These are phyloP conservation scores for Goniomonas avonlea DNA, from an alignment of 78 protist species.

Conservation along the genomic window DNA sequence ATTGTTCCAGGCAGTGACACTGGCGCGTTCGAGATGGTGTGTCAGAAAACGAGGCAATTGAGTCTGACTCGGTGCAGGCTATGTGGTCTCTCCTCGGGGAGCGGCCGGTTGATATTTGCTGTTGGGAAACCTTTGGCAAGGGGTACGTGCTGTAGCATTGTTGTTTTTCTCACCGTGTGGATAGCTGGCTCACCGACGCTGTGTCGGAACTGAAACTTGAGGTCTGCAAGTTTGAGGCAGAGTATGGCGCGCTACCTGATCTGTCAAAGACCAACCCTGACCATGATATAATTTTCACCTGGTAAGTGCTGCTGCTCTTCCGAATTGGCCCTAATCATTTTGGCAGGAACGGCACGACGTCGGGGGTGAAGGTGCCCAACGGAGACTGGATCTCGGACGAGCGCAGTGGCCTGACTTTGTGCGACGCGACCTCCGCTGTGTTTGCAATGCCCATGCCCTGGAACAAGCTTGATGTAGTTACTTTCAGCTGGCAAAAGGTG, in stretches of 20 bases:
- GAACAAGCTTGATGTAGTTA: conserved; percentile 45
- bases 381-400: conserved; percentile 27
- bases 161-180: too few relatives aligned
- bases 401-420: conserved; percentile 38
- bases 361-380: conserved; percentile 45
- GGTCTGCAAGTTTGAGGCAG: neutral
- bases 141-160: too few relatives aligned
- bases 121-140: conserved; percentile 47
- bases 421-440: conserved; percentile 55
- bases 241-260: conserved; percentile 43
- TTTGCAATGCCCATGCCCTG: conserved; percentile 32
- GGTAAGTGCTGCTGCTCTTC: too few relatives aligned
- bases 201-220: conserved; percentile 38
- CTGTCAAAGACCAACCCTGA: neutral
- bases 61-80: too few relatives aligned
- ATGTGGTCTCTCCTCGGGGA: conserved; percentile 52
- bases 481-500: conserved; percentile 55
- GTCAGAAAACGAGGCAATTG: too few relatives aligned
- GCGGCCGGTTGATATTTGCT: conserved; percentile 34
- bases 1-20: conserved; percentile 52
- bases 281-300: conserved; percentile 49
- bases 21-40: conserved; percentile 50
- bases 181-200: conserved; percentile 41
- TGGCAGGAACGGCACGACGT: conserved; percentile 52
- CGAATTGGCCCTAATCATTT: too few relatives aligned